Conservation (phyloP, 2,329 filamentous ascomycete genomes). For the Fusarium cicatricum region DNA sequence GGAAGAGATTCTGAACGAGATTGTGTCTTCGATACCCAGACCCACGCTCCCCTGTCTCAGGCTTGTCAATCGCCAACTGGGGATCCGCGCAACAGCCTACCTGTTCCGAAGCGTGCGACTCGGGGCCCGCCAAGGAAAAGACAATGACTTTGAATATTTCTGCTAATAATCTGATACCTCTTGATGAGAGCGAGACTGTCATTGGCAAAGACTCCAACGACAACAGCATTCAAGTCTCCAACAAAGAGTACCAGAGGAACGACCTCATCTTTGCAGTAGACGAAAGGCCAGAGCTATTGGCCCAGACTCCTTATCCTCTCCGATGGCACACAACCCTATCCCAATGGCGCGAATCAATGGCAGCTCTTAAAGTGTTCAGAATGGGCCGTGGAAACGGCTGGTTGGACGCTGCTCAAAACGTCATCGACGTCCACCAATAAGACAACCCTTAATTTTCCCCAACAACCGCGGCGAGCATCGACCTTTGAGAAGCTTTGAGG, state of each 20-base stretch:
- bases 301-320: background rate
- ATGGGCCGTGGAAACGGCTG: slow-evolving; percentile 3
- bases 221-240: no score
- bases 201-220: no score
- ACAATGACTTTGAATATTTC: slow-evolving; percentile 5
- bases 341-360: slow-evolving; percentile 5
- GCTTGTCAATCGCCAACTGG: slow-evolving; percentile 15
- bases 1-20: background rate
- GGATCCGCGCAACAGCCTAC: slow-evolving; percentile 6
- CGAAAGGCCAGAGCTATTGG: no score
- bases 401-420: background rate
- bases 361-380: slow-evolving; percentile 8
- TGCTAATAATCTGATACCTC: background rate
- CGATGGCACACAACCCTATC: slow-evolving; percentile 10
- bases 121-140: background rate
- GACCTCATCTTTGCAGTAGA: no score
- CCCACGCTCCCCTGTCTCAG: slow-evolving; percentile 8
- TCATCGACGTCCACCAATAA: background rate
- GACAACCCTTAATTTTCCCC: background rate
- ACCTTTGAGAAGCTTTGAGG: background rate
- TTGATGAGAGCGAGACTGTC: no score
- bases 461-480: background rate
- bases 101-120: slow-evolving; percentile 12
- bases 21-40: background rate
- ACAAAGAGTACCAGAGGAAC: no score